A percentile compares a stretch with the other conserved stretches of the same genome.
These are phyloP conservation scores for Lactifluus piperatus DNA, from an alignment of 768 basidiomycete species.

Conservation along the genomic window DNA sequence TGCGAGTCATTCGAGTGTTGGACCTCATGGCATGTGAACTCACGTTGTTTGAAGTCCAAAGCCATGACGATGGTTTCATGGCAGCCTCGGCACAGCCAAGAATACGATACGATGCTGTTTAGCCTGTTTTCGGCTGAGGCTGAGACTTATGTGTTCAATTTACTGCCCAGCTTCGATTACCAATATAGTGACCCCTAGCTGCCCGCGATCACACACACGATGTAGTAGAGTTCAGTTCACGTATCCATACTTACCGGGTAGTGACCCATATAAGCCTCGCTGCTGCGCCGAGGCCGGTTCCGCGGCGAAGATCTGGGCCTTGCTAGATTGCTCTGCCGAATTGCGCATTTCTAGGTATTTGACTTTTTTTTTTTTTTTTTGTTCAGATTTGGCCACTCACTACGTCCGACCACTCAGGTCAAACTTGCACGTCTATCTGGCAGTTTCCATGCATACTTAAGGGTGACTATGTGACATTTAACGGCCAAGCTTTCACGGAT, in stretches of 20 bases:
- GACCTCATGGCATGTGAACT: not conserved
- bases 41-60: not conserved
- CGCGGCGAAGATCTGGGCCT: slow-evolving; percentile 16
- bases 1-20: not conserved
- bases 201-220: not conserved
- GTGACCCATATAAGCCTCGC: not conserved
- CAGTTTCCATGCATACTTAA: slow-evolving; percentile 17
- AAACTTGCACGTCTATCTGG: slow-evolving; percentile 18
- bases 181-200: not conserved
- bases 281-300: slow-evolving; percentile 18
- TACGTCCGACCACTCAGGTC: slow-evolving; percentile 5
- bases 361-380: slow-evolving; percentile 14
- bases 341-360: slow-evolving; percentile 3
- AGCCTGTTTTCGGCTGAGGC: not conserved
- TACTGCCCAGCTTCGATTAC: slow-evolving; percentile 6
- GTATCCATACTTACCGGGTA: slow-evolving; percentile 6
- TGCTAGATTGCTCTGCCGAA: slow-evolving; percentile 5
- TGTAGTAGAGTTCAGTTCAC: slow-evolving; percentile 1
- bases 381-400: not conserved
- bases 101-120: not conserved
- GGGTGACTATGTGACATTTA: slow-evolving; percentile 7
- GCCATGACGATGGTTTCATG: slow-evolving; percentile 6
- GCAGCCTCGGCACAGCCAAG: not conserved
- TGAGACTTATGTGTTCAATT: slow-evolving; percentile 1
- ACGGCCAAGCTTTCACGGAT: slow-evolving; percentile 12